Evolutionary conservation across 2,329 filamentous ascomycete genomes (phyloP).

Genomic region (Parastagonospora avenae): DNA sequence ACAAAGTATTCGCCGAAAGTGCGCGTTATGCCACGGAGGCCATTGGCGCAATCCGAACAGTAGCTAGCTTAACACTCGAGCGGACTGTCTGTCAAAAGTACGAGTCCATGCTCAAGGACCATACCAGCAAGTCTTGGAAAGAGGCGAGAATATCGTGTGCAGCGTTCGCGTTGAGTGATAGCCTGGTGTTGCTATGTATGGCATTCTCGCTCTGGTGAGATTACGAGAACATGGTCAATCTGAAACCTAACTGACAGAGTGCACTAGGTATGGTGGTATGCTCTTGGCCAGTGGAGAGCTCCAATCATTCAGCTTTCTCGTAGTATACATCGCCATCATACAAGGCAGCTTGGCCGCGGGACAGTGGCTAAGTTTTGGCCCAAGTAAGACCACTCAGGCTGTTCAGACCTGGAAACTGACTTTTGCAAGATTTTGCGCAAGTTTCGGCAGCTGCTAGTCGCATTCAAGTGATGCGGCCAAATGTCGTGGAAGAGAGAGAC

Average conservation of each 20-base stretch:
- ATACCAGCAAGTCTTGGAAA: slow-evolving; percentile 69
- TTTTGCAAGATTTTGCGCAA: slow-evolving; percentile 29
- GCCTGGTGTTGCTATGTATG: slow-evolving; percentile 65
- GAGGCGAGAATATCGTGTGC: slow-evolving; percentile 61
- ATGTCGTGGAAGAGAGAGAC: slow-evolving; percentile 1
- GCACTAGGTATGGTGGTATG: slow-evolving; percentile 29
- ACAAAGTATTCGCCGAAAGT: slow-evolving; percentile 78
- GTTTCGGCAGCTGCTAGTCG: slow-evolving; percentile 27
- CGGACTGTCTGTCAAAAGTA: slow-evolving; percentile 76
- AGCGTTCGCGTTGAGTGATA: slow-evolving; percentile 49
- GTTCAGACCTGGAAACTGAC: neutral
- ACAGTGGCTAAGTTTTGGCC: slow-evolving; percentile 25
- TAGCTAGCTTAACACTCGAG: slow-evolving; percentile 89
- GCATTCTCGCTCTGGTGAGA: slow-evolving; percentile 38
- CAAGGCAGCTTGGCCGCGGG: slow-evolving; percentile 30
- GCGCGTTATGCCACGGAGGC: slow-evolving; percentile 90
- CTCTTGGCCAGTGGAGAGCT: slow-evolving; percentile 22
- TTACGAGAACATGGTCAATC: neutral
- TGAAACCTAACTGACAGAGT: neutral
- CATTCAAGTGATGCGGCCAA: slow-evolving; percentile 19
- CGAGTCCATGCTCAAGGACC: slow-evolving; percentile 67
- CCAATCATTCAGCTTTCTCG: slow-evolving; percentile 23
- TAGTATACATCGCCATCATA: slow-evolving; percentile 33
- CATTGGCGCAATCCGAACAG: slow-evolving; percentile 88
- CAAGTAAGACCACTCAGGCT: slow-evolving; percentile 18